A percentile compares a stretch with the other conserved stretches of the same genome.
These are phyloP conservation scores for Polytrichum commune DNA, from an alignment of 225 moss, liverwort and hornwort species.

Conservation along the genomic window DNA sequence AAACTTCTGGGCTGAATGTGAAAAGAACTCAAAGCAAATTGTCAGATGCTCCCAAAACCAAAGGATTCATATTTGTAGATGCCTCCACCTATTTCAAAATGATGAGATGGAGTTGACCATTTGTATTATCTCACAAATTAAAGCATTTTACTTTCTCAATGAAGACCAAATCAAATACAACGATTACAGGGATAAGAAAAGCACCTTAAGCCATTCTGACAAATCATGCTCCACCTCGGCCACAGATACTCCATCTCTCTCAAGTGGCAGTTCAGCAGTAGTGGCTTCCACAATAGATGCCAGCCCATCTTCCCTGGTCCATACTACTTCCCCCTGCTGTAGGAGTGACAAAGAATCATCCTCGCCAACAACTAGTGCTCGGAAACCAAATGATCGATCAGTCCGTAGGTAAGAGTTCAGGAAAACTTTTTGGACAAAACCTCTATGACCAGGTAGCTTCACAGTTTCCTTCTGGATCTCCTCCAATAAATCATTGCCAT, in stretches of 20 bases:
- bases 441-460: constrained; percentile 69
- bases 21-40: too few relatives aligned
- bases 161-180: too few relatives aligned
- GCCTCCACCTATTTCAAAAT: too few relatives aligned
- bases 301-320: constrained; percentile 93
- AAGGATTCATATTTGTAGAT: too few relatives aligned
- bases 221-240: constrained; percentile 89
- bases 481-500: constrained; percentile 51
- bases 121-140: too few relatives aligned
- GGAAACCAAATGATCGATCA: constrained; percentile 93
- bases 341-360: constrained; percentile 89
- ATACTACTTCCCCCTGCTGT: constrained; percentile 97
- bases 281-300: constrained; percentile 73
- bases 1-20: too few relatives aligned
- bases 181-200: not conserved
- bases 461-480: constrained; percentile 71
- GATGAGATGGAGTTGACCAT: too few relatives aligned
- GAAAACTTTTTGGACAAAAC: constrained; percentile 68
- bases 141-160: too few relatives aligned
- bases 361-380: constrained; percentile 87
- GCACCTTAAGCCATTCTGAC: constrained; percentile 88
- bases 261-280: constrained; percentile 78
- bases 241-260: constrained; percentile 82
- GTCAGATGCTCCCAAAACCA: too few relatives aligned
- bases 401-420: constrained; percentile 89